Percentiles rank a stretch among this genome's conserved stretches.
Evolutionary conservation across 2,329 filamentous ascomycete species (phyloP).

Genomic region (Fusarium sp.): DNA sequence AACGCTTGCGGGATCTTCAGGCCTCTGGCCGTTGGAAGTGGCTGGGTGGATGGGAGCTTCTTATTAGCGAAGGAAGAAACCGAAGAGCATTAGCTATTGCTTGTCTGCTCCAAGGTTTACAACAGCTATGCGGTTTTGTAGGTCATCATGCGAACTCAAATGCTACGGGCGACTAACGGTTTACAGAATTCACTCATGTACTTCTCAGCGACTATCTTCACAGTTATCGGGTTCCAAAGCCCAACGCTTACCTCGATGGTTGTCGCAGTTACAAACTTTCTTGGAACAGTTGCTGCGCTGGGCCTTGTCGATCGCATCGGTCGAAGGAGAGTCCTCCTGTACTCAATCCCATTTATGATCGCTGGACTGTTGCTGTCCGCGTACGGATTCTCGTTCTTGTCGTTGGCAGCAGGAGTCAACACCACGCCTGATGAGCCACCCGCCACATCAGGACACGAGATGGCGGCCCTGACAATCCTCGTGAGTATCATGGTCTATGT

Average conservation of each 20-base stretch:
- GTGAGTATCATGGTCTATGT: constrained; percentile 85
- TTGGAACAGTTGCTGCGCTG: constrained; percentile 82
- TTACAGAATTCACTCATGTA: constrained; percentile 88
- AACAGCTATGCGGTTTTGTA: constrained; percentile 89
- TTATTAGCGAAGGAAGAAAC: constrained; percentile 71
- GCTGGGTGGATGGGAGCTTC: constrained; percentile 64
- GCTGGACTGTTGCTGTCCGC: constrained; percentile 77
- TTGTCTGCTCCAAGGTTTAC: constrained; percentile 85
- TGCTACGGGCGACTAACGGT: constrained; percentile 3
- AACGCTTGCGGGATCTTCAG: constrained; percentile 52
- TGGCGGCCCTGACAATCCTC: constrained; percentile 72
- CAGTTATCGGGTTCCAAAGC: constrained; percentile 79
- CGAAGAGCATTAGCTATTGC: constrained; percentile 84
- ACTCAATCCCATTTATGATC: constrained; percentile 87
- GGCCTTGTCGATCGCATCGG: constrained; percentile 83
- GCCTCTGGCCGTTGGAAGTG: constrained; percentile 50
- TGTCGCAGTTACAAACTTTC: constrained; percentile 85
- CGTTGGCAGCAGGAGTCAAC: constrained; percentile 53
- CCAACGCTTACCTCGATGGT: constrained; percentile 84
- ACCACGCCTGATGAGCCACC: constrained; percentile 33
- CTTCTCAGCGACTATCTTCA: constrained; percentile 86
- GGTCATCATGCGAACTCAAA: constrained; percentile 48
- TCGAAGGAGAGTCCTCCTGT: constrained; percentile 82
- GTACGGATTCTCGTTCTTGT: constrained; percentile 76
- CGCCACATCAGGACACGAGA: constrained; percentile 34